These are phyloP conservation scores for Fusarium sp. DNA, from an alignment of 2,329 filamentous ascomycete genomes.

Conservation along the genomic window DNA sequence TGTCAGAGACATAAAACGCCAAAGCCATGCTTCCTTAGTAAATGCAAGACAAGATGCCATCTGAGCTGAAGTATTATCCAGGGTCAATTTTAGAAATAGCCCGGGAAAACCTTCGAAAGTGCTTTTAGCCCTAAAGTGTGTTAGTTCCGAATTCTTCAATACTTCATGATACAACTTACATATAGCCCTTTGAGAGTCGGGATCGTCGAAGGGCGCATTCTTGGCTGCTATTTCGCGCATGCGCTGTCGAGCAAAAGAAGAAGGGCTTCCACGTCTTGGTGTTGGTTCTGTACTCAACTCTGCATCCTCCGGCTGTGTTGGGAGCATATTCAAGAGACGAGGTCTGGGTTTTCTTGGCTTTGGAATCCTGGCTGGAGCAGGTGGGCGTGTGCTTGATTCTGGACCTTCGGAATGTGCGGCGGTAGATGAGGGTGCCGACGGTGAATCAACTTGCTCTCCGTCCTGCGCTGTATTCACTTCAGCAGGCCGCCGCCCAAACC, in stretches of 20 bases:
- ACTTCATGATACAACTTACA: conserved; percentile 51
- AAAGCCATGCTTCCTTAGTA: conserved; percentile 46
- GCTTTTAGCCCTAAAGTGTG: conserved; percentile 57
- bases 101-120: conserved; percentile 60
- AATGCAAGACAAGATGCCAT: conserved; percentile 32
- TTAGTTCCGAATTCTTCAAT: conserved; percentile 22
- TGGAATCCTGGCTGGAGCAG: conserved; percentile 34
- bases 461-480: conserved; percentile 17
- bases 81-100: conserved; percentile 47
- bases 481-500: conserved; percentile 25
- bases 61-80: conserved; percentile 21
- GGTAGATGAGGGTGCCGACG: conserved; percentile 9
- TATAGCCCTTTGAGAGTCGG: conserved; percentile 55
- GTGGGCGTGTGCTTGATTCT: conserved; percentile 22
- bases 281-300: conserved; percentile 48
- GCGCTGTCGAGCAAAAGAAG: conserved; percentile 58
- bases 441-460: conserved; percentile 7
- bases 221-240: conserved; percentile 60
- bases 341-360: conserved; percentile 49
- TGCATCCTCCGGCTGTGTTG: conserved; percentile 54
- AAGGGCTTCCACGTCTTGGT: conserved; percentile 56
- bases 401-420: conserved; percentile 28
- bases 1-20: conserved; percentile 46
- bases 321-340: conserved; percentile 51
- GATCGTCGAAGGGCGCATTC: conserved; percentile 59